Conservation (phyloP, 75 land plant genomes). For the Adiantum capillusveneris region DNA sequence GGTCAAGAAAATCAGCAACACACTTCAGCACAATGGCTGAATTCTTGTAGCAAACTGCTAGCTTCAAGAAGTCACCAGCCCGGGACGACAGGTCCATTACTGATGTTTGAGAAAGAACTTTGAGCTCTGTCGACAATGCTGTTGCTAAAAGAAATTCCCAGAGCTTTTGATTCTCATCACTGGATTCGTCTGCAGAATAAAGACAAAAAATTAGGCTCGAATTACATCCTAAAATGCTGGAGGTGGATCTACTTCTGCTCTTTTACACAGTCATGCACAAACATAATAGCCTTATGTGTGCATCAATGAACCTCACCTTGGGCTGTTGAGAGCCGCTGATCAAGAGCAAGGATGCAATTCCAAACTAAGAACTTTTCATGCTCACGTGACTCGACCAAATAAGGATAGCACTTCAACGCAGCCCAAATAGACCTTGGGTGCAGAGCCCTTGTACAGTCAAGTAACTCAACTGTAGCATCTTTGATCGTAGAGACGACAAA, state of each 20-base stretch:
- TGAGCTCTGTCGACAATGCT: constrained; percentile 43
- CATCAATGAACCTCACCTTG: background rate
- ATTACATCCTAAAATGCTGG: no score
- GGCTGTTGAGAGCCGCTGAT: constrained; percentile 6
- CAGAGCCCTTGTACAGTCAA: background rate
- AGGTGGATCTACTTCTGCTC: no score
- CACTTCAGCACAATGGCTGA: constrained; percentile 51
- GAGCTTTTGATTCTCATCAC: constrained; percentile 6
- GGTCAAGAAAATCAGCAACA: constrained; percentile 61
- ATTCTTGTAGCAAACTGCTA: constrained; percentile 42
- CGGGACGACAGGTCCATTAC: background rate
- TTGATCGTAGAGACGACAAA: constrained; percentile 17
- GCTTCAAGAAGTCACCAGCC: constrained; percentile 25
- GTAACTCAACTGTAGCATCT: background rate
- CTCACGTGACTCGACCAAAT: constrained; percentile 8
- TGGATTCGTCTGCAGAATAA: background rate
- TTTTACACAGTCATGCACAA: no score
- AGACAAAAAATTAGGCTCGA: background rate
- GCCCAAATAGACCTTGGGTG: constrained; percentile 48
- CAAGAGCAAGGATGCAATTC: constrained; percentile 15
- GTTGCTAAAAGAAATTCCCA: constrained; percentile 65
- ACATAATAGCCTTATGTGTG: no score
- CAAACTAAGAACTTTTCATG: constrained; percentile 13
- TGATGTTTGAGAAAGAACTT: constrained; percentile 13
- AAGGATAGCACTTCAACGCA: constrained; percentile 47